A percentile compares a stretch with the other conserved stretches of the same genome.
Conservation (phyloP, 2,329 filamentous ascomycete species). For the Mariannaea sp. region DNA sequence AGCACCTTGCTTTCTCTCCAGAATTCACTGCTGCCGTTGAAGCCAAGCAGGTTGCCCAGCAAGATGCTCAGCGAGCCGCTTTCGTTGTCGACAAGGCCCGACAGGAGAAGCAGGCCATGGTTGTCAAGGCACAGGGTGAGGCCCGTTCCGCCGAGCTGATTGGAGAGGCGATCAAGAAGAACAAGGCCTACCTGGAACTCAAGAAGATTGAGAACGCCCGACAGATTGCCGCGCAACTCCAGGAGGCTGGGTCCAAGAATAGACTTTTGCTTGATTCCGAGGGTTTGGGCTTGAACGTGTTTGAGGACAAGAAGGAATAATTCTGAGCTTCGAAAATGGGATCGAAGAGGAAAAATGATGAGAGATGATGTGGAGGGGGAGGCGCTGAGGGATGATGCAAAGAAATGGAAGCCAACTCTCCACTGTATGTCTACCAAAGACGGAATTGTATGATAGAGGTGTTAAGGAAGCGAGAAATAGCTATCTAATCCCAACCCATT, state of each 20-base stretch:
- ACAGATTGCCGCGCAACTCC: slow-evolving; percentile 83
- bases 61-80: slow-evolving; percentile 95
- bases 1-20: slow-evolving; percentile 75
- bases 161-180: slow-evolving; percentile 99
- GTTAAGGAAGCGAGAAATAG: slow-evolving; percentile 28
- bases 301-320: slow-evolving; percentile 50
- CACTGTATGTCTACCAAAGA: slow-evolving; percentile 50
- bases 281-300: slow-evolving; percentile 89
- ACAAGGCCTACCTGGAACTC: slow-evolving; percentile 92
- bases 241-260: slow-evolving; percentile 86
- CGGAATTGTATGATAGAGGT: slow-evolving; percentile 40
- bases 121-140: slow-evolving; percentile 98
- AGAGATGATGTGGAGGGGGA: background rate
- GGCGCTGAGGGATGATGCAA: slow-evolving; percentile 3
- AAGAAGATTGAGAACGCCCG: slow-evolving; percentile 98
- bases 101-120: slow-evolving; percentile 99
- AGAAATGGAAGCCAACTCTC: slow-evolving; percentile 46
- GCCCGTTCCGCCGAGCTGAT: slow-evolving; percentile 97
- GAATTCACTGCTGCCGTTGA: slow-evolving; percentile 76
- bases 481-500: slow-evolving; percentile 34
- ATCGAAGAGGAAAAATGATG: slow-evolving; percentile 1
- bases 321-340: background rate
- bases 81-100: slow-evolving; percentile 99
- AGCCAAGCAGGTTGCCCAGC: slow-evolving; percentile 77
- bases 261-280: slow-evolving; percentile 92